Evolutionary conservation across 2,329 filamentous ascomycete genomes (phyloP).

Genomic region (Cercospora sojina): DNA sequence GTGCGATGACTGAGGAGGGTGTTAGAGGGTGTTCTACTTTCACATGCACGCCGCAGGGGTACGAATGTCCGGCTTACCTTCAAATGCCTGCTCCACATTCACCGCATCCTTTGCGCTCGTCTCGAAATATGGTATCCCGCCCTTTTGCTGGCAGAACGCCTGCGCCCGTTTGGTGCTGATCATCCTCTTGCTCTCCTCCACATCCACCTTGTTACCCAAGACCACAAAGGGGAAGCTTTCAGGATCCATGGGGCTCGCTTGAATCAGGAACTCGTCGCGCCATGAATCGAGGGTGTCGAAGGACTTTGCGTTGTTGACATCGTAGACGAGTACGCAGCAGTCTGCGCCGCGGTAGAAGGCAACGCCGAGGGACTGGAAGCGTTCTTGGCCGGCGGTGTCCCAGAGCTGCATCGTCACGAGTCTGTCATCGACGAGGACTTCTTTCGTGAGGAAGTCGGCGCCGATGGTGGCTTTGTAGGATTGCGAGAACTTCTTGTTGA

Average conservation of each 20-base stretch:
- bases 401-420: constrained; percentile 99
- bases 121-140: constrained; percentile 97
- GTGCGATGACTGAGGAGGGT: constrained; percentile 72
- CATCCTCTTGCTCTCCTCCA: constrained; percentile 95
- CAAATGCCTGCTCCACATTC: constrained; percentile 88
- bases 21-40: constrained; percentile 16
- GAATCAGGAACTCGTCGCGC: constrained; percentile 97
- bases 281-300: constrained; percentile 98
- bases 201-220: constrained; percentile 97
- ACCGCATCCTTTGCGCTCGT: constrained; percentile 98
- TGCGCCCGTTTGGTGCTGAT: constrained; percentile 93
- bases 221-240: constrained; percentile 98
- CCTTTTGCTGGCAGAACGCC: constrained; percentile 97
- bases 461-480: constrained; percentile 99
- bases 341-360: constrained; percentile 97
- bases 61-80: constrained; percentile 47
- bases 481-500: constrained; percentile 99
- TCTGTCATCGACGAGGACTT: constrained; percentile 94
- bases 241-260: constrained; percentile 92
- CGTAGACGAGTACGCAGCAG: constrained; percentile 96
- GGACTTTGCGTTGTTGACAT: constrained; percentile 98
- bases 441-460: constrained; percentile 96
- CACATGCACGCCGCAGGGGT: background rate
- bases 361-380: constrained; percentile 94
- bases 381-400: constrained; percentile 96